Base-by-base conservation (phyloP, 768 basidiomycete species). In the Lentinula guzmanii region DNA sequence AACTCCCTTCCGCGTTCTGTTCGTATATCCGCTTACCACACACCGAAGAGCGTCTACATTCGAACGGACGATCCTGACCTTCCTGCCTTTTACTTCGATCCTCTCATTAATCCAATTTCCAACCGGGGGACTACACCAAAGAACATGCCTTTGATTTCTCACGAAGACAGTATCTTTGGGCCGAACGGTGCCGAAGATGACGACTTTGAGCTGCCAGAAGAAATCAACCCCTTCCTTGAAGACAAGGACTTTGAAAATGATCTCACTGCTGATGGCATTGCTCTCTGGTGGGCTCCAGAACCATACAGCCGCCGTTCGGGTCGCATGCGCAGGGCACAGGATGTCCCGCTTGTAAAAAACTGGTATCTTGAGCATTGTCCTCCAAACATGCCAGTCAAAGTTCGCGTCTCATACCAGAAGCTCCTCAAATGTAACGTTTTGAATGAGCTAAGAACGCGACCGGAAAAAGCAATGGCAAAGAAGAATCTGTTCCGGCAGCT, bases 341-440 rank as follows among this genome's bases (percentile, higher is more conserved):
- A 99, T 71, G 74, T 99, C 1, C 95, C 96, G 2, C 80, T 98
- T 57, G 92, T 98, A 67, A 98, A 99, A 81, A 92, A 93, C 68
- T 99, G 95, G 93, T 99, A 98, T 70, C 81, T 98, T 33, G 97
- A 99, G 71, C 97, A 99, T 70, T 98, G 96, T 70, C 97, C 97
- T 35, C 93, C 95, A 0, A 89, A 87, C 48, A 95, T 97, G 70
- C 86, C 95, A 0, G 96, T 98, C 71, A 99, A 99, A 82, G 93
- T 98, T 68, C 89, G 97, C 64, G 97, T 99, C 0, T 98, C 96
- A 39, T 98, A 99, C 71, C 97, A 99, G 80, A 99, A 99, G 76
- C 80, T 99, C 34, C 80, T 96, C 62, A 99, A 99, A 74, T 90
- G 90, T 71, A 98, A 82, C 74, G 97, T 99, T 16, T 80, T 98